Conservation (phyloP, 2,329 filamentous ascomycete genomes). For the Sporothrix sp. region DNA sequence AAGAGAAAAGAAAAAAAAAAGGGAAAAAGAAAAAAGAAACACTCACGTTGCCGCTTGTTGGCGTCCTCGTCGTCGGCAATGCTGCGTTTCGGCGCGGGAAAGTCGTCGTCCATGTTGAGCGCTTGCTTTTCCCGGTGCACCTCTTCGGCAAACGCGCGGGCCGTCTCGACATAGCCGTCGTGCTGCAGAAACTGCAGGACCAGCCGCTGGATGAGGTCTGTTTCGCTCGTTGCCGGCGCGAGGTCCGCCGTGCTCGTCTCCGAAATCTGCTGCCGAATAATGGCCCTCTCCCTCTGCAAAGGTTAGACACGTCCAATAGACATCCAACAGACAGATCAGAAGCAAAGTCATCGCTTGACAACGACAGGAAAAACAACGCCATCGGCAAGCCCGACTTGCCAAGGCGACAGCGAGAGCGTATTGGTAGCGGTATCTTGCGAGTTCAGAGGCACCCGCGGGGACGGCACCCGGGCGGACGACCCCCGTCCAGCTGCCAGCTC, state of each 20-base stretch:
- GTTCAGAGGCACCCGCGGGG: too few relatives aligned
- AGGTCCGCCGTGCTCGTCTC: constrained; percentile 48
- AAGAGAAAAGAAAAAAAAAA: too few relatives aligned
- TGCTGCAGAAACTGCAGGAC: constrained; percentile 83
- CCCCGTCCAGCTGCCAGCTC: too few relatives aligned
- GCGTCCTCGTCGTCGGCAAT: constrained; percentile 78
- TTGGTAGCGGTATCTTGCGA: too few relatives aligned
- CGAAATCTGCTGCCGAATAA: constrained; percentile 51
- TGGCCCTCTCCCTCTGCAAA: constrained; percentile 48
- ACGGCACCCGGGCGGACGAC: too few relatives aligned
- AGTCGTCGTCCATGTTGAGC: constrained; percentile 47
- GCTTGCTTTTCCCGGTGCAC: constrained; percentile 63
- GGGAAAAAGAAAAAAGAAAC: too few relatives aligned
- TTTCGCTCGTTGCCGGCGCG: constrained; percentile 58
- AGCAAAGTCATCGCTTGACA: not conserved
- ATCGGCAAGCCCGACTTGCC: too few relatives aligned
- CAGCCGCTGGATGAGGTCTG: constrained; percentile 69
- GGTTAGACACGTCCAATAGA: not conserved
- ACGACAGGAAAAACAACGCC: not conserved
- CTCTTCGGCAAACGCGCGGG: constrained; percentile 76
- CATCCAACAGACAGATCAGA: not conserved
- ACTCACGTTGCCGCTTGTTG: constrained; percentile 71
- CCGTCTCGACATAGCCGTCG: constrained; percentile 91
- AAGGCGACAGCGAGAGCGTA: not conserved
- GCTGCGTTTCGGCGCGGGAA: constrained; percentile 49